Conservation (phyloP, 164 flowering plant species). For the Stephania cephalantha region DNA sequence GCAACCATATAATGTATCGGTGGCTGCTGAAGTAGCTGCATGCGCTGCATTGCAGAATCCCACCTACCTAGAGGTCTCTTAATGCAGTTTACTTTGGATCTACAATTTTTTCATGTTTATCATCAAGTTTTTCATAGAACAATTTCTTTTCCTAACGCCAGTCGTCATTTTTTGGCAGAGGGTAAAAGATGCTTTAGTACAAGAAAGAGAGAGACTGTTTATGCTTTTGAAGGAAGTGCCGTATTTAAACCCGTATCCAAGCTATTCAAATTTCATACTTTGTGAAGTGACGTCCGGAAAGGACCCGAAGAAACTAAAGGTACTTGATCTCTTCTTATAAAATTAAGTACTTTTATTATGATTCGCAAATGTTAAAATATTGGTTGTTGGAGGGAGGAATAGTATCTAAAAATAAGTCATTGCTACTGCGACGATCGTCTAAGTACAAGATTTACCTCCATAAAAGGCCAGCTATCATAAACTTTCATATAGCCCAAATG, state of each 20-base stretch:
- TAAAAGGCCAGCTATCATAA: too few species aligned
- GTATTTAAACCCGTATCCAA: constrained; percentile 80
- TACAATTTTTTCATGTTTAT: not conserved
- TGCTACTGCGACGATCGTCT: too few species aligned
- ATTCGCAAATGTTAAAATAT: too few species aligned
- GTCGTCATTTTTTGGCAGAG: constrained; percentile 37
- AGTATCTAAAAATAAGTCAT: too few species aligned
- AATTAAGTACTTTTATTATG: not conserved
- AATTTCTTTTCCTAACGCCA: constrained; percentile 11
- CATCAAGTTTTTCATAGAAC: not conserved
- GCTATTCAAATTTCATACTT: constrained; percentile 93
- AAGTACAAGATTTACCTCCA: too few species aligned
- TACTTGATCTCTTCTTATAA: constrained; percentile 16
- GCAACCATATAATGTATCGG: constrained; percentile 98
- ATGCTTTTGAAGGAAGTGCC: constrained; percentile 67
- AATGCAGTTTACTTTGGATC: not conserved
- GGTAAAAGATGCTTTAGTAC: constrained; percentile 76
- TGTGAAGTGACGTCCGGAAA: constrained; percentile 74
- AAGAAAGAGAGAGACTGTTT: constrained; percentile 75
- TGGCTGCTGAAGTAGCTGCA: constrained; percentile 96
- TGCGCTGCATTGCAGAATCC: constrained; percentile 94
- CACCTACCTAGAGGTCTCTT: constrained; percentile 66
- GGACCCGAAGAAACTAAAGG: constrained; percentile 97
- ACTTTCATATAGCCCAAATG: too few species aligned
- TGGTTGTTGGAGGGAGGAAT: too few species aligned